phyloP scores from a whole-genome alignment of 257 asterid species.

The Solanum pinnatisectum region DNA sequence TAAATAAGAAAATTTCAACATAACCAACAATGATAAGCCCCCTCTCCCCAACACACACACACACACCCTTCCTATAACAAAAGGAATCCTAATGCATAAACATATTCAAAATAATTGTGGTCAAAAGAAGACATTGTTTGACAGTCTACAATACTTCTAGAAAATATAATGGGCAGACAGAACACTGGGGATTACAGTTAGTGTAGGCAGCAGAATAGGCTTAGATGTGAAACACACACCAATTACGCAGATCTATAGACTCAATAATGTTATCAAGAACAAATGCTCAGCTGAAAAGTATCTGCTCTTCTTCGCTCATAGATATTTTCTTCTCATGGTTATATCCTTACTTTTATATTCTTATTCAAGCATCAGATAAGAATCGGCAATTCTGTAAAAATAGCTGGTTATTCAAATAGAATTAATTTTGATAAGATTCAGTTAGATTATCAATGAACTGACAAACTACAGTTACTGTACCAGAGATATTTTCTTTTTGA shows the following conservation, averaged over 20 bases:
- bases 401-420: not conserved
- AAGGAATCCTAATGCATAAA: not conserved
- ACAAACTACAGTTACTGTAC: not conserved
- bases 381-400: not conserved
- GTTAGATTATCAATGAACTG: not conserved
- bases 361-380: not conserved
- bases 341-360: not conserved
- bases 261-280: not conserved
- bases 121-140: not conserved
- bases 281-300: not conserved
- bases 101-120: not conserved
- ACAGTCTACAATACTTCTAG: not conserved
- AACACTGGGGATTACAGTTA: not conserved
- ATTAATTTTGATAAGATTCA: not conserved
- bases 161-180: not conserved
- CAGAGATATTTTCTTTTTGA: not conserved
- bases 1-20: not conserved
- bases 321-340: not conserved
- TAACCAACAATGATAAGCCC: not conserved
- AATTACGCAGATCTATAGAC: not conserved
- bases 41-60: not conserved
- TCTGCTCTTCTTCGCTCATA: not conserved
- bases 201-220: not conserved
- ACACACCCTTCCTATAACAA: not conserved
- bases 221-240: not conserved